Evolutionary conservation across 495 filamentous ascomycete genomes (phyloP).

Genomic region (Penicillium verhagenii): DNA sequence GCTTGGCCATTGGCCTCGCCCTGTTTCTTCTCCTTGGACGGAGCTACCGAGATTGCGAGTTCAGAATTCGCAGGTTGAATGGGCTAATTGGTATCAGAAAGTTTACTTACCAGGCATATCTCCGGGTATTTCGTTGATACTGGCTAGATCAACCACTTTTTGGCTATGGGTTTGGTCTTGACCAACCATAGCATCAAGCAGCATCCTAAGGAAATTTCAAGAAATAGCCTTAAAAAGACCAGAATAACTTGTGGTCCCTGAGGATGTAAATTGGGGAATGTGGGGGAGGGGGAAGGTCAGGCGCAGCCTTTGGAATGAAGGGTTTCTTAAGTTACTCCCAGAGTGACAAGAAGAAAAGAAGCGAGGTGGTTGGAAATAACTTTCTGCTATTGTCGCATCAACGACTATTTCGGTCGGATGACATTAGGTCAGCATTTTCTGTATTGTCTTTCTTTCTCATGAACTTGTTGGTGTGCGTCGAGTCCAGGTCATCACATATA

Average conservation of each 20-base stretch:
- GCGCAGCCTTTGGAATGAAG: background rate
- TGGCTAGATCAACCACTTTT: constrained; percentile 43
- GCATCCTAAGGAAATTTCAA: constrained; percentile 28
- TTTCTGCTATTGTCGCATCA: constrained; percentile 19
- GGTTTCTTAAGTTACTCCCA: constrained; percentile 1
- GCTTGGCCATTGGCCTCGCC: constrained; percentile 34
- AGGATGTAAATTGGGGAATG: background rate
- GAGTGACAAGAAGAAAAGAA: background rate
- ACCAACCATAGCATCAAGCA: constrained; percentile 42
- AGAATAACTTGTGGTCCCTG: constrained; percentile 13
- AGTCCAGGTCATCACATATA: background rate
- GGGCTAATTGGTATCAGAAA: background rate
- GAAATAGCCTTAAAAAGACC: constrained; percentile 2
- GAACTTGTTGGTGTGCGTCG: background rate
- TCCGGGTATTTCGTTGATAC: constrained; percentile 46
- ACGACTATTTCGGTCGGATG: constrained; percentile 21
- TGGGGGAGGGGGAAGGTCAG: background rate
- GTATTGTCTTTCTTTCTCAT: constrained; percentile 9
- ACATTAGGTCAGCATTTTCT: constrained; percentile 32
- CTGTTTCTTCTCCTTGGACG: constrained; percentile 34
- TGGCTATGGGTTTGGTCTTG: constrained; percentile 37
- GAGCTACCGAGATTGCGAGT: constrained; percentile 17
- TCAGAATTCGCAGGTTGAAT: constrained; percentile 18
- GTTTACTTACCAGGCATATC: constrained; percentile 44
- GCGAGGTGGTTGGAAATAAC: background rate